These are phyloP conservation scores for Durusdinium trenchii DNA, from an alignment of 73 alveolate species.

Conservation along the genomic window DNA sequence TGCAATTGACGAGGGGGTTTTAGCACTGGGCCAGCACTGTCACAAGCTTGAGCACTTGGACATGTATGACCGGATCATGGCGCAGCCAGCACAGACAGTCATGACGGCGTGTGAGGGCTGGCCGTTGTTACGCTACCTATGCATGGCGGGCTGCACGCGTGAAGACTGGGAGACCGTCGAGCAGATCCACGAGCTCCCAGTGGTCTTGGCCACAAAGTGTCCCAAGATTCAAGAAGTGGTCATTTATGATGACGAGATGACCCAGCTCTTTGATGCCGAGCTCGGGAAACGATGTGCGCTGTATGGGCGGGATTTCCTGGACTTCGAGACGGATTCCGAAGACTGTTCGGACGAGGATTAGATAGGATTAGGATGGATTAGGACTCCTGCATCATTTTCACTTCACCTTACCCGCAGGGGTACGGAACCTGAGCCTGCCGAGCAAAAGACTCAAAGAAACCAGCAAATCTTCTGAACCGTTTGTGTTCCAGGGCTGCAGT, in stretches of 20 bases:
- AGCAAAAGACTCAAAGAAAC: no score
- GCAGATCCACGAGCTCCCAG: neutral
- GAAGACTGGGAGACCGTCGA: neutral
- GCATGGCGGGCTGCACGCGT: neutral
- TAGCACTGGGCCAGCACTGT: slow-evolving; percentile 31
- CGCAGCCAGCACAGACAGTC: neutral
- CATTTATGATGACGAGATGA: slow-evolving; percentile 2
- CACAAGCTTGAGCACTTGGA: slow-evolving; percentile 13
- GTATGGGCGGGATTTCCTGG: no score
- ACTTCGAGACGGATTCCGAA: no score
- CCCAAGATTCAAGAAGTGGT: slow-evolving; percentile 21
- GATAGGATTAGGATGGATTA: no score
- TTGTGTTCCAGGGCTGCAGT: no score
- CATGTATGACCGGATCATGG: slow-evolving; percentile 7
- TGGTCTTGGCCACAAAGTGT: neutral
- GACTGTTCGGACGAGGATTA: no score
- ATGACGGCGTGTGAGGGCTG: neutral
- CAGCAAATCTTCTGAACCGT: no score
- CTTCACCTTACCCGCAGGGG: no score
- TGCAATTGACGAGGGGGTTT: slow-evolving; percentile 20
- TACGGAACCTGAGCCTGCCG: no score
- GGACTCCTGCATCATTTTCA: no score
- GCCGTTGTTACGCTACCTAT: slow-evolving; percentile 4
- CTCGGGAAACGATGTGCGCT: no score
- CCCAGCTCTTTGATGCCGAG: no score